Conservation (phyloP, 208 protist species). For the Hexamita inflata region DNA sequence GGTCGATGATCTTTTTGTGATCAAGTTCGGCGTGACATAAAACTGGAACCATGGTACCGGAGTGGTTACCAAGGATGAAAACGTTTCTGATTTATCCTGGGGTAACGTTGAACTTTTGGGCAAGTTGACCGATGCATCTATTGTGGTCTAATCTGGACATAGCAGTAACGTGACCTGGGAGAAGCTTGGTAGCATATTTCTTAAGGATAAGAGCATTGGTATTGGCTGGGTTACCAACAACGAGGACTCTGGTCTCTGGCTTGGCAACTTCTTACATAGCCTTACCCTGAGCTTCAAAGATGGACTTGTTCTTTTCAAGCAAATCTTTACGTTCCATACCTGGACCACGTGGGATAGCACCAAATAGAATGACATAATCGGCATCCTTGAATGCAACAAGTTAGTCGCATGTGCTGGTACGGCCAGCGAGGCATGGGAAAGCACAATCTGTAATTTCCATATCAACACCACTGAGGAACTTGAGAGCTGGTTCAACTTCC, state of each 20-base stretch:
- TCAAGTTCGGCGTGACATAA: not conserved
- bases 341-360: constrained; percentile 34
- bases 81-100: constrained; percentile 7
- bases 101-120: not conserved
- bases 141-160: constrained; percentile 44
- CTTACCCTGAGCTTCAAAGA: constrained; percentile 35
- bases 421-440: constrained; percentile 63
- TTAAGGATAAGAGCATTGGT: constrained; percentile 37
- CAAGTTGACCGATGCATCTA: constrained; percentile 22
- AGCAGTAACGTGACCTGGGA: constrained; percentile 33
- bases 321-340: constrained; percentile 44
- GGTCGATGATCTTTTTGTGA: too few species aligned
- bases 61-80: constrained; percentile 45
- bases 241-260: constrained; percentile 32
- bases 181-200: constrained; percentile 18
- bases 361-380: constrained; percentile 47
- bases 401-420: constrained; percentile 56
- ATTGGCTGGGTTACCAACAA: constrained; percentile 48
- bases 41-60: constrained; percentile 22
- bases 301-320: constrained; percentile 32
- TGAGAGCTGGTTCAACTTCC: constrained; percentile 51
- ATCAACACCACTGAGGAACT: constrained; percentile 59
- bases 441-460: constrained; percentile 76
- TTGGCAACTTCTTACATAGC: constrained; percentile 31
- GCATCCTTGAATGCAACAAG: constrained; percentile 61